Evolutionary conservation across 2,329 filamentous ascomycete species (phyloP).

Genomic region (Alternaria solani): DNA sequence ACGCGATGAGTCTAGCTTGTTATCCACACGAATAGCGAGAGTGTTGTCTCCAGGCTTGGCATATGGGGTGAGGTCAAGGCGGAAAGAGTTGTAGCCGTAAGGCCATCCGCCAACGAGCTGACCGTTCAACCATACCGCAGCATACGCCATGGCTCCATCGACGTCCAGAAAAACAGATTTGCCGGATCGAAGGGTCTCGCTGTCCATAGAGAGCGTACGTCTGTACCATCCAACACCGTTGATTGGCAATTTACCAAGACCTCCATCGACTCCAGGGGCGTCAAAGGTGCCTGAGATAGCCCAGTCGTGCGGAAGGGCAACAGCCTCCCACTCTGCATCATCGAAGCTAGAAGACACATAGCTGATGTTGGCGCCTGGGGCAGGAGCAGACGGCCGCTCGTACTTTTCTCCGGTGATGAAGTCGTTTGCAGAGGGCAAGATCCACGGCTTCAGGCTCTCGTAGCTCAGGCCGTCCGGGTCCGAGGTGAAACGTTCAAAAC

Average conservation of each 20-base stretch:
- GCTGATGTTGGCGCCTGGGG: constrained; percentile 40
- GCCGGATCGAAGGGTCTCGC: constrained; percentile 35
- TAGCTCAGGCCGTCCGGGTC: constrained; percentile 52
- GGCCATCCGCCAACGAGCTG: constrained; percentile 62
- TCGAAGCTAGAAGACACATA: constrained; percentile 50
- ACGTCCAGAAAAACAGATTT: constrained; percentile 58
- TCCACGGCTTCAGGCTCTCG: constrained; percentile 53
- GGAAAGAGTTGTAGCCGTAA: constrained; percentile 61
- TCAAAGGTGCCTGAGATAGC: constrained; percentile 59
- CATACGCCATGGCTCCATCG: constrained; percentile 62
- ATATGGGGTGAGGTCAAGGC: constrained; percentile 60
- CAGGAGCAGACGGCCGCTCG: constrained; percentile 40
- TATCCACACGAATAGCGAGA: constrained; percentile 62
- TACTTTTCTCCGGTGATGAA: constrained; percentile 50
- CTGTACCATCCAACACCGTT: constrained; percentile 66
- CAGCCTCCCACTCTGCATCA: constrained; percentile 53
- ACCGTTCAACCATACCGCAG: constrained; percentile 63
- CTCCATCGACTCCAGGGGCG: constrained; percentile 47
- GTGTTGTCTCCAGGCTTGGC: constrained; percentile 49
- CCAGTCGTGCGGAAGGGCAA: constrained; percentile 61
- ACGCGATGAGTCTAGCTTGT: constrained; percentile 58
- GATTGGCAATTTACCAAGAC: constrained; percentile 56
- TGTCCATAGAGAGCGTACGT: constrained; percentile 47
- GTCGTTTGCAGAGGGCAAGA: constrained; percentile 54
- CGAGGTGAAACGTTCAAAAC: constrained; percentile 48